These are phyloP conservation scores for Aphanocladium album DNA, from an alignment of 2,329 filamentous ascomycete species.

Conservation along the genomic window DNA sequence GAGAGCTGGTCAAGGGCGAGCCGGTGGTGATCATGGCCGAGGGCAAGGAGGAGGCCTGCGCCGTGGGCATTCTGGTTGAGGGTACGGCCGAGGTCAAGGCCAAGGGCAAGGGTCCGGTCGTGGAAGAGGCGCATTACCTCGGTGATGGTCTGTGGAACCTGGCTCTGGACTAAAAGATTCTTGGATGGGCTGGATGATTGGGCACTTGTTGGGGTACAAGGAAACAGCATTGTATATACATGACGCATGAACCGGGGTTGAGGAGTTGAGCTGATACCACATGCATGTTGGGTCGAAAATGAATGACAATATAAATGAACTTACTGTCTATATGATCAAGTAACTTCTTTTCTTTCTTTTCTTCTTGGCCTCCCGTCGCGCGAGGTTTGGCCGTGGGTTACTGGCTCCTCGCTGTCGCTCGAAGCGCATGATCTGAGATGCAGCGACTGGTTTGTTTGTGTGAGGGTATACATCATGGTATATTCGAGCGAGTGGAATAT, in stretches of 20 bases:
- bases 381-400: background rate
- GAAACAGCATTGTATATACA: background rate
- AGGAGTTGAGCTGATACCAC: constrained; percentile 1
- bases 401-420: background rate
- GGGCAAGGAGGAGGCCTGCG: constrained; percentile 86
- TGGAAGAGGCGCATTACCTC: constrained; percentile 89
- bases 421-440: background rate
- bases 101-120: constrained; percentile 89
- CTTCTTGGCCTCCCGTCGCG: background rate
- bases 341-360: background rate
- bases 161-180: constrained; percentile 36
- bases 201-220: background rate
- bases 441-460: too few relatives aligned
- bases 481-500: too few relatives aligned
- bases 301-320: background rate
- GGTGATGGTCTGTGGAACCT: constrained; percentile 92
- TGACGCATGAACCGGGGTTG: background rate
- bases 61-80: constrained; percentile 77
- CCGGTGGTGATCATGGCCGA: constrained; percentile 88
- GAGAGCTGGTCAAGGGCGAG: constrained; percentile 71
- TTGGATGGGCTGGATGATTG: background rate
- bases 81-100: constrained; percentile 89
- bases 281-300: background rate
- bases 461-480: too few relatives aligned
- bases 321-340: too few relatives aligned